Evolutionary conservation across 148 eudicot genomes (phyloP), one percentile per base, ranked within the genome.

Genomic region (Silene conica): DNA sequence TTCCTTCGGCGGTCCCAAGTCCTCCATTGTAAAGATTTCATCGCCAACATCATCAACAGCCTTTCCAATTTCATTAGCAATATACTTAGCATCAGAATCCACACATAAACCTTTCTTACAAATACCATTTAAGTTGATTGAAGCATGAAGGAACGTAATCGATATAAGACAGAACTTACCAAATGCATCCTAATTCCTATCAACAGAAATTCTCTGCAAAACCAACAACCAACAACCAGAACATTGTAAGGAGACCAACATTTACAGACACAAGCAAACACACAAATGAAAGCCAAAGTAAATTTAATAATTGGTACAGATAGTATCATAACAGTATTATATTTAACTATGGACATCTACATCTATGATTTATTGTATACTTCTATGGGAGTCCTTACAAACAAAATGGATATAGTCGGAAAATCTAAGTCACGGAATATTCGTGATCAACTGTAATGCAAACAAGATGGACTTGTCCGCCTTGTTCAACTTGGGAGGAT

Each of bases 1-100:
- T 68, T 62, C 72, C 65, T 67, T 52, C 8, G 46, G 23, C 52
- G 57, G 55, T 63, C 69, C 85, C 62, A 72, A 14, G 25, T 80
- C 85, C 19, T 79, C 85, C 75, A 83, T 73, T 20, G 21, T 43
- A 55, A 80, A 83, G 34, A 80, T 67, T 19, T 43, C 77, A 45
- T 38, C 43, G 43, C 43, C 43, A 38, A 38, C 43, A 38, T 38
- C 43, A 38, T 50, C 59, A 46, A 34, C 9, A 62, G 21, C 34
- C 16, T 18, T 59, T 41, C 48, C 68, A 73, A 9, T 62, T 63
- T 63, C 72, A 74, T 67, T 68, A n/a, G 63, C 48, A 74, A 50
- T 25, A 58, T 70, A 61, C 8, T 59, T 58, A 13, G 10, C 62
- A 71, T 8, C 55, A 58, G 77, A 66, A 60, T 56, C 52, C 21